Evolutionary conservation across 75 land plant species (phyloP).

Genomic region (Cunninghamia lanceolata): DNA sequence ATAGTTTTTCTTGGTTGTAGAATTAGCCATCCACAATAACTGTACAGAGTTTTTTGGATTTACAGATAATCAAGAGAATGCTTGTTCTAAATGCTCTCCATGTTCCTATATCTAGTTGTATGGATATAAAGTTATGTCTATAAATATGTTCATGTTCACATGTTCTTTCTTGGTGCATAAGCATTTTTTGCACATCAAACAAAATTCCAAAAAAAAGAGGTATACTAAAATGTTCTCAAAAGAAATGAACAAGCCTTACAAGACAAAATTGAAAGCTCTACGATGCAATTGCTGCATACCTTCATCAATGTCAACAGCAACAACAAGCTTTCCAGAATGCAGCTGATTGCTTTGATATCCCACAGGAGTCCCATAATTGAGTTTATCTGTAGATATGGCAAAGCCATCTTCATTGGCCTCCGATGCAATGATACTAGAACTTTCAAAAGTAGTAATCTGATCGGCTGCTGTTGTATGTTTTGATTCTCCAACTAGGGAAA

Average conservation of each 20-base stretch:
- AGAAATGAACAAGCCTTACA: not conserved
- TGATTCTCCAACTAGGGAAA: not conserved
- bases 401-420: not conserved
- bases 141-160: not conserved
- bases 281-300: slow-evolving; percentile 21
- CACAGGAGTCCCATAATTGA: not conserved
- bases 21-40: not conserved
- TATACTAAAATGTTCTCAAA: not conserved
- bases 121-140: not conserved
- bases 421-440: not conserved
- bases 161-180: not conserved
- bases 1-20: not conserved
- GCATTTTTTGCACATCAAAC: too few relatives aligned
- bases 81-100: not conserved
- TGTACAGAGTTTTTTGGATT: not conserved
- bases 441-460: not conserved
- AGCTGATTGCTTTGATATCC: slow-evolving; percentile 9
- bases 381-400: not conserved
- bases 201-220: not conserved
- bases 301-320: slow-evolving; percentile 65
- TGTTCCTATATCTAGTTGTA: too few relatives aligned
- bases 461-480: not conserved
- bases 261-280: not conserved
- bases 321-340: slow-evolving; percentile 29
- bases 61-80: not conserved